A percentile compares a stretch with the other conserved stretches of the same genome.
Conservation (phyloP, 192 early-diverging fungal genomes). For the Backusella australiensis region DNA sequence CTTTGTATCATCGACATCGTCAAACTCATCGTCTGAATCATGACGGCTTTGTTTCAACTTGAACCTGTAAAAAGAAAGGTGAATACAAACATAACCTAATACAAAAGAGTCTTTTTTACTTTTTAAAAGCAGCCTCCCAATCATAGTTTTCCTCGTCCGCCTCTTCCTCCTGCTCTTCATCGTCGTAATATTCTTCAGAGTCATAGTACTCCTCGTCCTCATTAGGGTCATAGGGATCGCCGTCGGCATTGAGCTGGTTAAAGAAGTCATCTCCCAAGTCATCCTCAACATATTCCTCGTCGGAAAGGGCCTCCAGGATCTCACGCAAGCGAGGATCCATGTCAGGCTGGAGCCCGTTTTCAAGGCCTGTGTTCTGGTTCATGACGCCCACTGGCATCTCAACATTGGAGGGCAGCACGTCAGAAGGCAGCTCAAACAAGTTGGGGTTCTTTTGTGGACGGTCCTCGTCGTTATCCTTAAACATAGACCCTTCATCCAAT, state of each 20-base stretch:
- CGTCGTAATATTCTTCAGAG: conserved; percentile 37
- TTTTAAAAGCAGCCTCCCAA: conserved; percentile 57
- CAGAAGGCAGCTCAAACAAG: conserved; percentile 61
- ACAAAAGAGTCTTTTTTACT: conserved; percentile 12
- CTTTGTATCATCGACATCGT: conserved; percentile 48
- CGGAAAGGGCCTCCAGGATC: conserved; percentile 90
- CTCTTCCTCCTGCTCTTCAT: conserved; percentile 49
- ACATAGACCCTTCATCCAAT: conserved; percentile 29
- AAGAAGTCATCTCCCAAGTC: conserved; percentile 84
- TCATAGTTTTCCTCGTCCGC: conserved; percentile 28
- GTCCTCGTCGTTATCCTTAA: conserved; percentile 23
- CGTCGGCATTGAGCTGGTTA: conserved; percentile 70
- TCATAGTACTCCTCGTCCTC: conserved; percentile 64
- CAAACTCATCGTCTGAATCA: conserved; percentile 38
- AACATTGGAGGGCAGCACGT: conserved; percentile 70
- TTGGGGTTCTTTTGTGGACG: conserved; percentile 31
- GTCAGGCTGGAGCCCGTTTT: conserved; percentile 64
- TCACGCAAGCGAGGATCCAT: conserved; percentile 84
- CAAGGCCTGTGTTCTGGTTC: conserved; percentile 59
- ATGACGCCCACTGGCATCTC: conserved; percentile 73
- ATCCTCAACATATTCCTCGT: conserved; percentile 84
- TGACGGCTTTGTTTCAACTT: conserved; percentile 39
- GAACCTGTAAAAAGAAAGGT: conserved; percentile 26
- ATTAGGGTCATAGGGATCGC: conserved; percentile 43
- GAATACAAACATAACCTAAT: neutral